Conservation (phyloP, 192 early-diverging fungal genomes). For the Coemansia sp. region DNA sequence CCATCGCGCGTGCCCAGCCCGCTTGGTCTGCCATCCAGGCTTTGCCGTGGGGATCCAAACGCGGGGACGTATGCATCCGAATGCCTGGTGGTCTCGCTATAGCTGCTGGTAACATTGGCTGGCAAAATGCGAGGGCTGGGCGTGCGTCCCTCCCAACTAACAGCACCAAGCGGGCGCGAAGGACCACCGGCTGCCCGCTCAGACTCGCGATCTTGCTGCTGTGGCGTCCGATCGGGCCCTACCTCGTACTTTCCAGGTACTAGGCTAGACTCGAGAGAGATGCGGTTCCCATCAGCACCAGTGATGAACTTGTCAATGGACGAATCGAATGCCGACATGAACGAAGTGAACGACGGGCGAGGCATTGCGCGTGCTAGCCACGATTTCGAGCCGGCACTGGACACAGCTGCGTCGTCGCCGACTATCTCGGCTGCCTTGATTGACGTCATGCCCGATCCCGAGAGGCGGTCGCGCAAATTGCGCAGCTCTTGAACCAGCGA, state of each 20-base stretch:
- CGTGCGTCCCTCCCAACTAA: slow-evolving; percentile 19
- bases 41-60: slow-evolving; percentile 32
- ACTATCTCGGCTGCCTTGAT: slow-evolving; percentile 36
- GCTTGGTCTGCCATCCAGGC: slow-evolving; percentile 35
- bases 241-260: slow-evolving; percentile 35
- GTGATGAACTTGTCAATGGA: slow-evolving; percentile 69
- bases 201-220: not conserved
- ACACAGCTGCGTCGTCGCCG: slow-evolving; percentile 30
- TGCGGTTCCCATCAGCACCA: slow-evolving; percentile 55
- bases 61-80: slow-evolving; percentile 14
- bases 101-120: slow-evolving; percentile 3
- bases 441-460: slow-evolving; percentile 55
- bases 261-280: slow-evolving; percentile 29
- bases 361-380: slow-evolving; percentile 61
- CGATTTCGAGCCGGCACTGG: slow-evolving; percentile 54
- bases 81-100: slow-evolving; percentile 4
- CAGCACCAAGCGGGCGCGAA: slow-evolving; percentile 22
- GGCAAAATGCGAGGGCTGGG: slow-evolving; percentile 17
- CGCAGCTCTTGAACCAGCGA: slow-evolving; percentile 73
- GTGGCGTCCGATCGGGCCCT: slow-evolving; percentile 33
- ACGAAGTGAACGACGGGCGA: slow-evolving; percentile 53
- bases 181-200: slow-evolving; percentile 13
- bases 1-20: not conserved
- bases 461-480: slow-evolving; percentile 71
- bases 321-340: slow-evolving; percentile 63